A percentile compares a stretch with the other conserved stretches of the same genome.
These are phyloP conservation scores for Albatrellus sp. DNA, from an alignment of 1,284 basidiomycete genomes.

Conservation along the genomic window DNA sequence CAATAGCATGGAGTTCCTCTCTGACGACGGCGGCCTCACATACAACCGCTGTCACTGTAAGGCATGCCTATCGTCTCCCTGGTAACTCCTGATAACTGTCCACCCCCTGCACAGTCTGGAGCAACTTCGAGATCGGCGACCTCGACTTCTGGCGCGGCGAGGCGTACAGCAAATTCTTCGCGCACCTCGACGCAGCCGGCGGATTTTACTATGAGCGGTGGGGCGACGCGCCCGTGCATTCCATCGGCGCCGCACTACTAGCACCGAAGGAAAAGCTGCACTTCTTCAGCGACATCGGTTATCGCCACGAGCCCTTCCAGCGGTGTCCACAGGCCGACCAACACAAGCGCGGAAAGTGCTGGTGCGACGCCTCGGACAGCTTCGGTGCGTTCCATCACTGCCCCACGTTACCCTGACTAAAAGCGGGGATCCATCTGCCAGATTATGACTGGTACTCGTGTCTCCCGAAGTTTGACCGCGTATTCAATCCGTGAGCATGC, in stretches of 20 bases:
- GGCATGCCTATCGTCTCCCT: slow-evolving; percentile 17
- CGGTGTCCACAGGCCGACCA: slow-evolving; percentile 58
- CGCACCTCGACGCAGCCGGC: slow-evolving; percentile 71
- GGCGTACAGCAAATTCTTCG: slow-evolving; percentile 79
- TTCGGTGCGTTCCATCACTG: slow-evolving; percentile 34
- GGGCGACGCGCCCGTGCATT: slow-evolving; percentile 89
- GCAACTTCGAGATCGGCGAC: slow-evolving; percentile 83
- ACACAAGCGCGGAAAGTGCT: slow-evolving; percentile 53
- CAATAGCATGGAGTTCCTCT: slow-evolving; percentile 76
- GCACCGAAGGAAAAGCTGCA: slow-evolving; percentile 73
- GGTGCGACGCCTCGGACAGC: slow-evolving; percentile 49
- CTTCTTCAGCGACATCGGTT: slow-evolving; percentile 59
- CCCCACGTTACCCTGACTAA: neutral
- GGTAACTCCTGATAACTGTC: neutral
- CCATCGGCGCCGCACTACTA: slow-evolving; percentile 76
- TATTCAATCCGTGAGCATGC: slow-evolving; percentile 28
- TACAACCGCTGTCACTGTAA: slow-evolving; percentile 85
- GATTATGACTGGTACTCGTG: slow-evolving; percentile 78
- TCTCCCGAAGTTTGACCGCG: slow-evolving; percentile 51
- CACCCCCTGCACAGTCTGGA: slow-evolving; percentile 53
- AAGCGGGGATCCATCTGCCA: slow-evolving; percentile 22
- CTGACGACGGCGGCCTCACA: slow-evolving; percentile 66
- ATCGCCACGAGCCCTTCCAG: slow-evolving; percentile 71
- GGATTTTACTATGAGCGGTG: slow-evolving; percentile 94
- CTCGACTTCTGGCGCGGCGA: slow-evolving; percentile 76